phyloP scores from a whole-genome alignment of 805 yeast species.

The Cyberlindnera mississippiensis region DNA sequence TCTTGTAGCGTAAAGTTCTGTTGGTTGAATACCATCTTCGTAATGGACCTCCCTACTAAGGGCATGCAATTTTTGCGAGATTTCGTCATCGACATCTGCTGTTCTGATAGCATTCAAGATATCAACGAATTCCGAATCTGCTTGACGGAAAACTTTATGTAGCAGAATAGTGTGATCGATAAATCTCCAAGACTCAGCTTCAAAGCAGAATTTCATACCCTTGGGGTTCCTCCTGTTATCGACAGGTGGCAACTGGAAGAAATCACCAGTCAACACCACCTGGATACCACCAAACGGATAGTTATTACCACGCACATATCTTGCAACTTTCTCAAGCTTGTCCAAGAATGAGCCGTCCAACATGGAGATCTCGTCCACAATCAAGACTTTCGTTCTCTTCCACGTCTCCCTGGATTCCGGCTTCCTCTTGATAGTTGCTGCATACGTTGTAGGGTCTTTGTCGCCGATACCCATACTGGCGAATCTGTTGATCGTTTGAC shows the following conservation, averaged over 20 bases:
- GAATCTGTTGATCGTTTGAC: slow-evolving; percentile 80
- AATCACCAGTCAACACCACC: slow-evolving; percentile 87
- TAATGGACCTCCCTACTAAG: slow-evolving; percentile 57
- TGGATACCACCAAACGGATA: slow-evolving; percentile 94
- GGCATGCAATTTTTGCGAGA: slow-evolving; percentile 44
- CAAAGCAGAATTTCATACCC: slow-evolving; percentile 62
- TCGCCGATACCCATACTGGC: slow-evolving; percentile 82
- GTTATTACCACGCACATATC: slow-evolving; percentile 38
- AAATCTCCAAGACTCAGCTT: slow-evolving; percentile 66
- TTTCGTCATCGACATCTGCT: slow-evolving; percentile 54
- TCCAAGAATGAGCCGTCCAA: slow-evolving; percentile 75
- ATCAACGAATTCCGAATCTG: slow-evolving; percentile 70
- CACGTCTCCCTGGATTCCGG: slow-evolving; percentile 48
- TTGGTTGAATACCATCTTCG: slow-evolving; percentile 78
- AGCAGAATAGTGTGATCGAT: slow-evolving; percentile 66
- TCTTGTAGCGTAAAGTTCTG: slow-evolving; percentile 86
- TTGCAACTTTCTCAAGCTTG: slow-evolving; percentile 69
- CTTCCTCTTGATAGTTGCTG: slow-evolving; percentile 41
- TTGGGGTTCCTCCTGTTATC: slow-evolving; percentile 30
- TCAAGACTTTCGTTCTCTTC: slow-evolving; percentile 63
- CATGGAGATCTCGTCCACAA: slow-evolving; percentile 95
- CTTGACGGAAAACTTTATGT: slow-evolving; percentile 84
- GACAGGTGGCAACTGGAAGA: slow-evolving; percentile 94
- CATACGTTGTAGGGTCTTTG: slow-evolving; percentile 36
- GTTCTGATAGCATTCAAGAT: slow-evolving; percentile 78